Percentiles rank a stretch among this genome's conserved stretches.
Conservation (phyloP, 169 alveolate species). For the Fabrea salina region DNA sequence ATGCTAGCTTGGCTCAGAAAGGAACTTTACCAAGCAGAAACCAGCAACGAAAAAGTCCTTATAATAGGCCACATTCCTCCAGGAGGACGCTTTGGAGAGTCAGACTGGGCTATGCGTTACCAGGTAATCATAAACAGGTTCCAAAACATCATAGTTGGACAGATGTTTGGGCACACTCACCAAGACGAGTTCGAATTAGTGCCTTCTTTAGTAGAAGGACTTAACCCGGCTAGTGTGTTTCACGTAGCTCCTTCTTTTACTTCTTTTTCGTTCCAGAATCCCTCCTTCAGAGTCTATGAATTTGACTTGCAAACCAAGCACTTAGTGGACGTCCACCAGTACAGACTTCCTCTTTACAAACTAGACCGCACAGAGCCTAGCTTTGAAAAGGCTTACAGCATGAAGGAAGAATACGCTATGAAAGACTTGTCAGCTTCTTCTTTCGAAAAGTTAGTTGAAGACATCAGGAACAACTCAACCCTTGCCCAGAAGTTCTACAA, state of each 20-base stretch:
- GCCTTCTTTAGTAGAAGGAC: conserved; percentile 8
- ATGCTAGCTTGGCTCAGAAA: neutral
- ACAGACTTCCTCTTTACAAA: neutral
- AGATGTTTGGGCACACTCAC: conserved; percentile 21
- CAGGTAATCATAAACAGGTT: conserved; percentile 3
- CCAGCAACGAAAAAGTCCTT: neutral
- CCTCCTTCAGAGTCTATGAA: conserved; percentile 58
- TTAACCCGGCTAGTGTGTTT: conserved; percentile 2
- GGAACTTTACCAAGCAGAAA: conserved; percentile 13
- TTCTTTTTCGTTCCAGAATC: conserved; percentile 31
- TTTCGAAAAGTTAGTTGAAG: neutral
- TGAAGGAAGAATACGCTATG: neutral
- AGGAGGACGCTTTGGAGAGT: neutral
- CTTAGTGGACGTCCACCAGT: neutral
- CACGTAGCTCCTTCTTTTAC: conserved; percentile 5
- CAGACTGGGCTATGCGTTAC: neutral
- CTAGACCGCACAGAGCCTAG: neutral
- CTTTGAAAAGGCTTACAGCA: neutral
- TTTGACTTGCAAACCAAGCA: conserved; percentile 47
- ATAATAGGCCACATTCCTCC: conserved; percentile 15
- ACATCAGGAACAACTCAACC: neutral
- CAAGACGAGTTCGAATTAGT: conserved; percentile 6
- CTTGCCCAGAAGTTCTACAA: neutral
- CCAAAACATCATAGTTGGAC: conserved; percentile 10
- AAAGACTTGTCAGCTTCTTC: neutral